Evolutionary conservation across 805 yeast genomes (phyloP), one percentile per base, ranked within the genome.

Genomic region (Monosporozyma solicola): DNA sequence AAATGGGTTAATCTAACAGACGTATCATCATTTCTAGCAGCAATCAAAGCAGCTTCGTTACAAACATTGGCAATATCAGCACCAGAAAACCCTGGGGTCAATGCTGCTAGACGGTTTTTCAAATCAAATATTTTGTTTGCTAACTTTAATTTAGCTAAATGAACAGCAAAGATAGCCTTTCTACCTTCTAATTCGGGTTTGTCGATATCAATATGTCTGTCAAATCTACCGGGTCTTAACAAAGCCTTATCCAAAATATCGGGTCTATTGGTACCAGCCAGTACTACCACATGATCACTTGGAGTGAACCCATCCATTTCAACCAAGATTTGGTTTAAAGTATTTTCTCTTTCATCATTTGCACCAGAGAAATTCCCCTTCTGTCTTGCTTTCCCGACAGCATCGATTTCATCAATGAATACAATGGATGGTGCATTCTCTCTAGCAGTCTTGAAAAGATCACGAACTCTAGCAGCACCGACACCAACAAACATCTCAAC

Each of bases 401-500:
- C 99, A 75, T 94, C 99, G 57, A 94, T 94, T 73, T 94, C 99
- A 75, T 94, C 99, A 50, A 94, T 91, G 62, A 94, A 95, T n/a
- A 94, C 82, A 63, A 94, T 94, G 37, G 95, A 78, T 15, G 99
- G 99, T 0, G 99, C 96, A 70, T 85, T 82, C 66, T 87, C 88
- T 63, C 98, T 80, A 1, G 99, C 99, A 31, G 87, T 86, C 57
- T 84, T 80, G 74, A 94, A 94, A 61, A 94, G 74, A 69, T 94
- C 99, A 68, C 99, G 90, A 31, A 94, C 99, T 69, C 99, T 82
- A 16, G 96, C 86, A 1, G 99, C 98, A 74, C 99, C 99, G 25
- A 92, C 97, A 76, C 99, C 99, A 32, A 91, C 98, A 75, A 90
- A 94, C 98, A 92, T 94, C 69, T 92, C 98, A 13, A 94, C 96